Conservation (phyloP, 1,139 yeast species). For the Hemisphaericaspora xylofermentans region DNA sequence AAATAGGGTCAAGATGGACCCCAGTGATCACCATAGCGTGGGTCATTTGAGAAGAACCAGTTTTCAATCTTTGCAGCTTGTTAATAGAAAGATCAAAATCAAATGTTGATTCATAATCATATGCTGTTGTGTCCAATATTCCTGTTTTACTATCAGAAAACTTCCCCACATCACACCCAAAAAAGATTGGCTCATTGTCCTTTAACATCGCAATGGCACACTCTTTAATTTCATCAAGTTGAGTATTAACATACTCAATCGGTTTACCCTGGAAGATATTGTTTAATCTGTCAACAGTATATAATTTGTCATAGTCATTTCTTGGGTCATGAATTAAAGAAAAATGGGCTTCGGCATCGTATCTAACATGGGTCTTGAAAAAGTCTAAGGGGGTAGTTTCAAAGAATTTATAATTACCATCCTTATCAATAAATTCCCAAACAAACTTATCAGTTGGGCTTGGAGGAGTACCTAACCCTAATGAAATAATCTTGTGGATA, state of each 20-base stretch:
- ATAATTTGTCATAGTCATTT: constrained; percentile 58
- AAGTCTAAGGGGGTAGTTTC: constrained; percentile 64
- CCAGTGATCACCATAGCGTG: constrained; percentile 84
- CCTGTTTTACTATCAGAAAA: constrained; percentile 60
- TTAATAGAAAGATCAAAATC: constrained; percentile 47
- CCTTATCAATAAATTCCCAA: constrained; percentile 78
- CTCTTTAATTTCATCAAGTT: constrained; percentile 54
- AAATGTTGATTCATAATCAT: constrained; percentile 67
- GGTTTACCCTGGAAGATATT: constrained; percentile 67
- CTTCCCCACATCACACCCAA: constrained; percentile 85
- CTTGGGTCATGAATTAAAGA: constrained; percentile 82
- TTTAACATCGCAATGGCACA: constrained; percentile 67
- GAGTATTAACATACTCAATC: constrained; percentile 68
- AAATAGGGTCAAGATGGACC: constrained; percentile 51
- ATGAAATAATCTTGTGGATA: constrained; percentile 60
- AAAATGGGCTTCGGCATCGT: constrained; percentile 53
- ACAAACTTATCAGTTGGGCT: constrained; percentile 61
- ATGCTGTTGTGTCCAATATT: constrained; percentile 66
- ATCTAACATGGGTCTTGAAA: constrained; percentile 53
- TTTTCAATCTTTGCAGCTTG: constrained; percentile 54
- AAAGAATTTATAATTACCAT: constrained; percentile 54
- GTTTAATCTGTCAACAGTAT: constrained; percentile 71
- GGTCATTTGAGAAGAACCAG: constrained; percentile 69
- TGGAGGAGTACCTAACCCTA: constrained; percentile 78
- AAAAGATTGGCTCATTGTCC: constrained; percentile 74